phyloP scores from a whole-genome alignment of 2,329 filamentous ascomycete species.

The Trichoderma simmonsii region DNA sequence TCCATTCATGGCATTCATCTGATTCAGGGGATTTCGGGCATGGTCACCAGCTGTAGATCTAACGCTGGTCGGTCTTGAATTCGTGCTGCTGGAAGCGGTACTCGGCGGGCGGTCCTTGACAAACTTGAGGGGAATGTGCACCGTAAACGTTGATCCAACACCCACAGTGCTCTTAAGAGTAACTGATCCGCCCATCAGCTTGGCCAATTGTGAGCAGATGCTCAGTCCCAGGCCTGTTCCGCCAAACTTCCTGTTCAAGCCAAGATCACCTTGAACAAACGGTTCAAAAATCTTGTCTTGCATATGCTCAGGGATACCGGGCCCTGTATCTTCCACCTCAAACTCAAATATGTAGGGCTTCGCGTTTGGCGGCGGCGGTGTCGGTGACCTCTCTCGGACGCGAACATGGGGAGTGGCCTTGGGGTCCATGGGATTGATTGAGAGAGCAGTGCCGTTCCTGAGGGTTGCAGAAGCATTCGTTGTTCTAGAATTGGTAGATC shows the following conservation, averaged over 20 bases:
- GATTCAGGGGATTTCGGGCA: constrained; percentile 31
- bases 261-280: constrained; percentile 89
- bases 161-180: constrained; percentile 67
- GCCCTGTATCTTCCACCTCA: constrained; percentile 83
- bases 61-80: constrained; percentile 49
- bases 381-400: constrained; percentile 54
- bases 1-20: constrained; percentile 27
- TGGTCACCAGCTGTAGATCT: constrained; percentile 40
- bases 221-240: constrained; percentile 85
- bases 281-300: constrained; percentile 87
- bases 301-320: constrained; percentile 75
- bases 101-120: constrained; percentile 58
- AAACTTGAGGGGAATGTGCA: constrained; percentile 78
- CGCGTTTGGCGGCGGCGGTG: constrained; percentile 59
- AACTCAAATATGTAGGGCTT: constrained; percentile 78
- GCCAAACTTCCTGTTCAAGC: constrained; percentile 84
- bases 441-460: constrained; percentile 50
- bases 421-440: constrained; percentile 61
- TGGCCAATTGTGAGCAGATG: constrained; percentile 84
- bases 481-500: constrained; percentile 48
- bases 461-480: constrained; percentile 29
- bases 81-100: constrained; percentile 52
- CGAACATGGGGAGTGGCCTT: constrained; percentile 48
- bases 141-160: constrained; percentile 74
- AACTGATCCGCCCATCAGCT: constrained; percentile 77